Conservation (phyloP, 371 early-diverging fungal genomes). For the Rhizopus arrhizus region DNA sequence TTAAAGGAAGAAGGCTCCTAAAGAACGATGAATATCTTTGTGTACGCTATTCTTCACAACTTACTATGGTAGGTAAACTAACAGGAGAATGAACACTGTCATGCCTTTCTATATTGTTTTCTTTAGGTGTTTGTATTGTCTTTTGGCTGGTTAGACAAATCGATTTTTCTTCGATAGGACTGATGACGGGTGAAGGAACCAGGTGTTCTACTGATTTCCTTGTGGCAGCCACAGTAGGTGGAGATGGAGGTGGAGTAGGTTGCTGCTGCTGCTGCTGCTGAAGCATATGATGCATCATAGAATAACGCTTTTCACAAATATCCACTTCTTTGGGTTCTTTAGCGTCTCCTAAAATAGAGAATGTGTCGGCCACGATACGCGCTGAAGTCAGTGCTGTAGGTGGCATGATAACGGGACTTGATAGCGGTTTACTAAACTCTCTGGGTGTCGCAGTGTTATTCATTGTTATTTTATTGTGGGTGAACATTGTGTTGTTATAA, state of each 20-base stretch:
- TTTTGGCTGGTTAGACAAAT: background rate
- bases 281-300: slow-evolving; percentile 25
- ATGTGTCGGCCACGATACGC: slow-evolving; percentile 22
- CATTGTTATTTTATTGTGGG: background rate
- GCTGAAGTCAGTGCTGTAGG: slow-evolving; percentile 29
- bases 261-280: slow-evolving; percentile 6
- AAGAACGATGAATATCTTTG: background rate
- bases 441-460: background rate
- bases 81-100: too few species aligned
- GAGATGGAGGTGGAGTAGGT: slow-evolving; percentile 26
- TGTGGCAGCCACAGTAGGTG: slow-evolving; percentile 11
- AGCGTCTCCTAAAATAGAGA: slow-evolving; percentile 27
- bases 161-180: slow-evolving; percentile 13
- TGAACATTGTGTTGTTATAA: slow-evolving; percentile 30
- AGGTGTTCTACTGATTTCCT: slow-evolving; percentile 1
- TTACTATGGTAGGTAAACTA: too few species aligned
- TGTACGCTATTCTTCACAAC: too few species aligned
- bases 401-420: slow-evolving; percentile 14
- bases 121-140: background rate
- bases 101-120: too few species aligned
- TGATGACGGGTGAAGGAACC: slow-evolving; percentile 6
- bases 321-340: slow-evolving; percentile 30
- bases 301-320: slow-evolving; percentile 35
- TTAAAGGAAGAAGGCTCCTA: background rate
- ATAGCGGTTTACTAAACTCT: background rate